A percentile compares a stretch with the other conserved stretches of the same genome.
phyloP scores from a whole-genome alignment of 2,329 filamentous ascomycete genomes.

The Calonectria honghensis region DNA sequence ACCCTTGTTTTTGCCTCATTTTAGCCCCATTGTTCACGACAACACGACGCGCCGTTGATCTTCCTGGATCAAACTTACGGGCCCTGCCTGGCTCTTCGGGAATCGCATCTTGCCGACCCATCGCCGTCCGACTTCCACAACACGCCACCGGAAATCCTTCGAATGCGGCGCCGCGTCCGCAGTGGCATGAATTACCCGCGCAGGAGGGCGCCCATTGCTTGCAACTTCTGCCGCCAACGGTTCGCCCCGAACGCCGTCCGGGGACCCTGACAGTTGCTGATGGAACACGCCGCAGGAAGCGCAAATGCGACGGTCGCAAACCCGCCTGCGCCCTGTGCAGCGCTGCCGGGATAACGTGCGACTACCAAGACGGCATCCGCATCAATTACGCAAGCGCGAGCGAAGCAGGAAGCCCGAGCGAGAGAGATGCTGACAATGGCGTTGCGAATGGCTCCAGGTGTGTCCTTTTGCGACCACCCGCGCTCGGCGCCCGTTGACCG shows the following conservation, averaged over 20 bases:
- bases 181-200: constrained; percentile 1
- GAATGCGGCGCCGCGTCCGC: constrained; percentile 2
- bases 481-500: background rate
- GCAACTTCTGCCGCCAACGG: constrained; percentile 15
- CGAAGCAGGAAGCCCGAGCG: background rate
- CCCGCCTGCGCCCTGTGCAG: constrained; percentile 16
- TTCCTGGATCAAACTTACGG: no score
- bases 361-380: constrained; percentile 20
- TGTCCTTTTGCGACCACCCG: background rate
- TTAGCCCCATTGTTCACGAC: background rate
- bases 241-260: background rate
- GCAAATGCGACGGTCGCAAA: constrained; percentile 26
- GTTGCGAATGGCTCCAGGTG: background rate
- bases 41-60: background rate
- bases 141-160: background rate
- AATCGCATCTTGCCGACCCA: background rate
- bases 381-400: background rate
- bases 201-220: constrained; percentile 4
- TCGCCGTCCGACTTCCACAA: background rate
- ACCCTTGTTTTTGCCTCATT: background rate
- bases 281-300: background rate
- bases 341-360: constrained; percentile 9
- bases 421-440: background rate
- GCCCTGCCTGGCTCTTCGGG: no score
- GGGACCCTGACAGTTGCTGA: background rate